Evolutionary conservation across 225 moss, liverwort and hornwort genomes (phyloP).

Genomic region (Ulota crispa): DNA sequence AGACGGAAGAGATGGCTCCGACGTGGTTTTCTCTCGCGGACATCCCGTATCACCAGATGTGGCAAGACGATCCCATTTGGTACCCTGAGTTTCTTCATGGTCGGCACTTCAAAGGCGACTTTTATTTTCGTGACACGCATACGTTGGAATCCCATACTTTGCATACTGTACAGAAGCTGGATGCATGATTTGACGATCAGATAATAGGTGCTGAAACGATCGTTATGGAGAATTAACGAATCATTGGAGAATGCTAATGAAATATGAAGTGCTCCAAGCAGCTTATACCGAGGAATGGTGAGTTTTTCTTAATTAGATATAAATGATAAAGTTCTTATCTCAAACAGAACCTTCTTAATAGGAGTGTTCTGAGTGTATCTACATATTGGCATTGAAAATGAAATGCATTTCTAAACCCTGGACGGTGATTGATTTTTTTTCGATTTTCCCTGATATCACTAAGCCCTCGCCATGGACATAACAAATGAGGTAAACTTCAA

Average conservation of each 20-base stretch:
- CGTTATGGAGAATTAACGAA: background rate
- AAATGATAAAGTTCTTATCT: background rate
- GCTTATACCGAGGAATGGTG: background rate
- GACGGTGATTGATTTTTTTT: background rate
- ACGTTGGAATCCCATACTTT: conserved; percentile 65
- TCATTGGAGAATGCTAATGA: background rate
- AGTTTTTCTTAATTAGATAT: background rate
- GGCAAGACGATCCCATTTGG: conserved; percentile 85
- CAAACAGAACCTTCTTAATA: background rate
- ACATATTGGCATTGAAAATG: background rate
- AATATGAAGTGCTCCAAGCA: background rate
- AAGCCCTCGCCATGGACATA: too few relatives aligned
- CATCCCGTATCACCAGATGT: conserved; percentile 82
- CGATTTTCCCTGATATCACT: background rate
- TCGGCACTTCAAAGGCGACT: conserved; percentile 59
- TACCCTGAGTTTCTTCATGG: conserved; percentile 80
- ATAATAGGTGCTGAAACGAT: background rate
- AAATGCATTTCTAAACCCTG: too few relatives aligned
- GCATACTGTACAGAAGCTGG: conserved; percentile 43
- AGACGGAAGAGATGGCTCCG: conserved; percentile 92
- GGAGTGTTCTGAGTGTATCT: background rate
- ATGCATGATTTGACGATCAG: conserved; percentile 15
- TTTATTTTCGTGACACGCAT: conserved; percentile 71
- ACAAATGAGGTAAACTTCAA: too few relatives aligned
- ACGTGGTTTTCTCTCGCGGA: conserved; percentile 70